Percentiles rank a stretch among this genome's conserved stretches.
Evolutionary conservation across 768 basidiomycete genomes (phyloP).

Genomic region (Lactarius indigo): DNA sequence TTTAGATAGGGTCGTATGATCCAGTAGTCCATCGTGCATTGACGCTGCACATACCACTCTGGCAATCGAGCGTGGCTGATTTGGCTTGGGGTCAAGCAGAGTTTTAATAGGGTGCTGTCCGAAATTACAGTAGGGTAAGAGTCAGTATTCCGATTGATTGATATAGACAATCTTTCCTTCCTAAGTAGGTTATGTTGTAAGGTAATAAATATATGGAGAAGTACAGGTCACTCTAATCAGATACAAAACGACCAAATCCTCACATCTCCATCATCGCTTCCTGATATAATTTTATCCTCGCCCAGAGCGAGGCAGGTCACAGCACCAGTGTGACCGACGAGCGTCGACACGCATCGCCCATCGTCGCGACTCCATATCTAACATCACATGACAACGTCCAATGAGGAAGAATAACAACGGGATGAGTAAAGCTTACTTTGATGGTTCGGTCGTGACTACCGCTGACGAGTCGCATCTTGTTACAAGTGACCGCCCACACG

Average conservation of each 20-base stretch:
- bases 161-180: no score
- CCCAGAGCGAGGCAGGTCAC: constrained; percentile 88
- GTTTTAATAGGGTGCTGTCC: no score
- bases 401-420: constrained; percentile 3
- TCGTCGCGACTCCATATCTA: constrained; percentile 95
- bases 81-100: no score
- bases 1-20: no score
- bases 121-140: no score
- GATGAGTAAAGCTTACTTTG: constrained; percentile 56
- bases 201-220: not conserved
- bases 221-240: constrained; percentile 1
- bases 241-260: constrained; percentile 60
- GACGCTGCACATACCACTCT: no score
- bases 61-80: no score
- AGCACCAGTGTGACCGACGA: constrained; percentile 92
- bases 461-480: constrained; percentile 87
- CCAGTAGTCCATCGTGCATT: no score
- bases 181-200: no score
- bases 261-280: constrained; percentile 87
- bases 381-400: constrained; percentile 2
- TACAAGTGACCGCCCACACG: constrained; percentile 93
- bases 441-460: constrained; percentile 96
- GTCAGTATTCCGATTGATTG: no score
- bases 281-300: constrained; percentile 96
- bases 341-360: constrained; percentile 79